Percentiles rank a stretch among this genome's conserved stretches.
phyloP scores from a whole-genome alignment of 2,329 filamentous ascomycete genomes.

The Claviceps arundinis region DNA sequence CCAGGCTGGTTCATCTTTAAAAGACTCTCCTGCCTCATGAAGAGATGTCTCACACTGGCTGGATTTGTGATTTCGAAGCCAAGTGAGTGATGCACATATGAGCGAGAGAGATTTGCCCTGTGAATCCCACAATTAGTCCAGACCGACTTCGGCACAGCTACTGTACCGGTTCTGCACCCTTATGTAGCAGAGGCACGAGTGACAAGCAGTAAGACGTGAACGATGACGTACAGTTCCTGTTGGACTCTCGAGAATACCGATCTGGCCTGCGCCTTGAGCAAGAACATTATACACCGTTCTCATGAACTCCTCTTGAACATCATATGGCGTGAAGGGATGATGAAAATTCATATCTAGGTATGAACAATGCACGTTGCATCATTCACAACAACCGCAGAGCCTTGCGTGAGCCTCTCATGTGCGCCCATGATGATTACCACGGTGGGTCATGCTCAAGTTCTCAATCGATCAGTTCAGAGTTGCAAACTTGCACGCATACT shows the following conservation, averaged over 20 bases:
- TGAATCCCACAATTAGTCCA: background rate
- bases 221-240: conserved; percentile 52
- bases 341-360: conserved; percentile 49
- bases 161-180: no score
- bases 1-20: conserved; percentile 68
- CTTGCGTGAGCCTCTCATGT: conserved; percentile 8
- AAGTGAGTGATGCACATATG: conserved; percentile 79
- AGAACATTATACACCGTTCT: conserved; percentile 65
- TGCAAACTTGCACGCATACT: no score
- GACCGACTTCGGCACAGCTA: no score
- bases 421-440: background rate
- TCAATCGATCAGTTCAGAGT: no score
- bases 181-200: background rate
- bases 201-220: background rate
- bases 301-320: conserved; percentile 85
- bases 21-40: conserved; percentile 27
- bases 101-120: conserved; percentile 83
- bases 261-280: conserved; percentile 53
- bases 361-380: conserved; percentile 9
- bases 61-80: conserved; percentile 74
- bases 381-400: conserved; percentile 5
- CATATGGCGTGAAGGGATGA: conserved; percentile 78
- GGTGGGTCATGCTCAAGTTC: background rate
- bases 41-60: conserved; percentile 40
- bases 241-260: conserved; percentile 87